These are phyloP conservation scores for Clonostachys sp. DNA, from an alignment of 2,329 filamentous ascomycete genomes.

Conservation along the genomic window DNA sequence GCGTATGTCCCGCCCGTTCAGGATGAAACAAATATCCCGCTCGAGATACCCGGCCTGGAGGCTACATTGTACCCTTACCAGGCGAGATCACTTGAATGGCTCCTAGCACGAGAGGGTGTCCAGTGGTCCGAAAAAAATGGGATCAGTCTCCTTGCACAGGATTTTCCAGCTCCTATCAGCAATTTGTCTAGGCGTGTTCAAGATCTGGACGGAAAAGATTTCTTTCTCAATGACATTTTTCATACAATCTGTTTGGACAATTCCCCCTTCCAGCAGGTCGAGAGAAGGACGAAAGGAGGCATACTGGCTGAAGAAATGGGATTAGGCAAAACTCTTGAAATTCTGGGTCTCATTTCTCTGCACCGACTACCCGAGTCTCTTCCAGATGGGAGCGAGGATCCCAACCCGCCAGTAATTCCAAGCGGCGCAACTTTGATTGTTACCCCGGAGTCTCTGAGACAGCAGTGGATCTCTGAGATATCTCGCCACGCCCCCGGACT, in stretches of 20 bases:
- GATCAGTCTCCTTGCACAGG: neutral
- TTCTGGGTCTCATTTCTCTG: conserved; percentile 64
- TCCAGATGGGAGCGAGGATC: neutral
- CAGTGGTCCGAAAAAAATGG: conserved; percentile 26
- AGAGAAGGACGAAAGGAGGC: conserved; percentile 47
- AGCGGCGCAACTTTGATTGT: conserved; percentile 59
- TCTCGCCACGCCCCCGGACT: conserved; percentile 52
- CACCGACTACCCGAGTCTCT: conserved; percentile 38
- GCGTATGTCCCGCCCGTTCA: conserved; percentile 55
- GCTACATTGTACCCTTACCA: conserved; percentile 68
- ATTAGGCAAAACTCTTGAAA: conserved; percentile 74
- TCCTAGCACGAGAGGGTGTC: conserved; percentile 62
- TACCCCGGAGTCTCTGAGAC: conserved; percentile 48
- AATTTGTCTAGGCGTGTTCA: conserved; percentile 22
- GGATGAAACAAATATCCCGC: conserved; percentile 26
- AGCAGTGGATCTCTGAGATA: conserved; percentile 61
- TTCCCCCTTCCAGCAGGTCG: conserved; percentile 31
- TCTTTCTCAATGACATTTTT: conserved; percentile 59
- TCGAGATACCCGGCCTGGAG: conserved; percentile 36
- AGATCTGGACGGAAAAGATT: conserved; percentile 27
- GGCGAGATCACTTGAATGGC: conserved; percentile 64
- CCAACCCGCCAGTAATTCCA: conserved; percentile 31
- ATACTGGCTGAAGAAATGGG: conserved; percentile 82
- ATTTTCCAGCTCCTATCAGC: conserved; percentile 5
- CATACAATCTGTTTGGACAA: conserved; percentile 51